Evolutionary conservation across 2,329 filamentous ascomycete species (phyloP), one percentile per base, ranked within the genome.

Genomic region (Cordyceps javanica): DNA sequence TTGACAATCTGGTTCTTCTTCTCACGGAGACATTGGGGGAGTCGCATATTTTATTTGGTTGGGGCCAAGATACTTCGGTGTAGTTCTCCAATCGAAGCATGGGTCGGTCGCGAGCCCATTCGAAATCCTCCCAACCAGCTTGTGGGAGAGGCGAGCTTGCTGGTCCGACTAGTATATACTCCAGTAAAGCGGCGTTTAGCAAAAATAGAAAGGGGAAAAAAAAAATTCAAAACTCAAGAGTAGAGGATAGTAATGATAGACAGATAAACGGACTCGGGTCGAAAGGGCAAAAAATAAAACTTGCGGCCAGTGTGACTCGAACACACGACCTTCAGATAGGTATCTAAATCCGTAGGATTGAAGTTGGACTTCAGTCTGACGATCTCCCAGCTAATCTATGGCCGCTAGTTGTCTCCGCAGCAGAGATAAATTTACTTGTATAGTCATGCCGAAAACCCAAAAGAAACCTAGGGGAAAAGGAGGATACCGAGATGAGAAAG

Each of bases 11-110:
- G 55, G 71, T 79, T 2, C 62, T 77, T 19, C 65, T 74, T 0
- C 64, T 79, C 30, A 79, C 79, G 65, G 67, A 63, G 7, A 69
- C 68, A 0, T 46, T 79, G 49, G 77, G 77, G 0, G 77, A 79
- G 65, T 62, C 66, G 7, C 71, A 73, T 54, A 51, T 45, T 10
- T n/a, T 45, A 13, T 45, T 45, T 11, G 42, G 42, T n/a, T 45
- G 42, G 42, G 42, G 25, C 1, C 42, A n/a, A 14, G 42, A 41
- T 3, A 41, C 10, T 2, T 10, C 3, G 8, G 39, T 41, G 10
- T 41, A 41, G 39, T n/a, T n/a, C n/a, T n/a, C n/a, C n/a, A n/a
- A n/a, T n/a, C n/a, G n/a, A n/a, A n/a, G n/a, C n/a, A n/a, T n/a
- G n/a, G n/a, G n/a, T n/a, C n/a, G n/a, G n/a, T n/a, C n/a, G n/a